Base-by-base conservation (phyloP, 2,329 filamentous ascomycete species). In the Trichoderma sp. region DNA sequence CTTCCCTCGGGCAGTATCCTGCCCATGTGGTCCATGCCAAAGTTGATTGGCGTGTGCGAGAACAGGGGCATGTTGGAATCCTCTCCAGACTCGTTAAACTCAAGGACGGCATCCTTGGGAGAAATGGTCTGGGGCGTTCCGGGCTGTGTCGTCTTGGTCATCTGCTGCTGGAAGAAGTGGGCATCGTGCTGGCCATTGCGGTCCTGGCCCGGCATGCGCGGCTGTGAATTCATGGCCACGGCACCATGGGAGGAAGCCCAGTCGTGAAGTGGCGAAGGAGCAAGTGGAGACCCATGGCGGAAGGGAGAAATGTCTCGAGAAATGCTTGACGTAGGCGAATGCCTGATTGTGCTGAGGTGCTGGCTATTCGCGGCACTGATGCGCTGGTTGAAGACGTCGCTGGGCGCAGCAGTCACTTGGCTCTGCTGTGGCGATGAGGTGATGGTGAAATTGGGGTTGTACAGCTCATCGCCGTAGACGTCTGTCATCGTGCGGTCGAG, bases 401-500 rank as follows among this genome's bases (percentile, higher is more conserved):
- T 82, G 0, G 81, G 80, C 14, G 92, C 90, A 66, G 89, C 84
- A 63, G 87, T 83, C 35, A 86, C 82, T 29, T 83, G 86, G 77
- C 84, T 81, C 63, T 87, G 86, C 65, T 87, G 86, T 9, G 87
- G 85, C 12, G 89, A 87, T 3, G 90, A 85, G 0, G 89, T 89
- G 80, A 92, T 87, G 41, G 86, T 87, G 76, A 92, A 91, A 79
- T 88, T 89, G 0, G 93, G 92, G 79, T 93, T 95, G 87, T 94
- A 97, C 1, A 97, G 89, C 83, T 97, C 94, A 82, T 98, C 95
- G 80, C 91, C 89, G 81, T 94, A 96, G 67, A 94, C 89, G 81
- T 97, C 95, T 21, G 95, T 96, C 85, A 97, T 94, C 0, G 95
- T 97, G 75, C 95, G 90, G 79, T 95, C 93, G 78, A 97, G 89